Conservation (phyloP, 805 yeast genomes). For the Candida succiphila region DNA sequence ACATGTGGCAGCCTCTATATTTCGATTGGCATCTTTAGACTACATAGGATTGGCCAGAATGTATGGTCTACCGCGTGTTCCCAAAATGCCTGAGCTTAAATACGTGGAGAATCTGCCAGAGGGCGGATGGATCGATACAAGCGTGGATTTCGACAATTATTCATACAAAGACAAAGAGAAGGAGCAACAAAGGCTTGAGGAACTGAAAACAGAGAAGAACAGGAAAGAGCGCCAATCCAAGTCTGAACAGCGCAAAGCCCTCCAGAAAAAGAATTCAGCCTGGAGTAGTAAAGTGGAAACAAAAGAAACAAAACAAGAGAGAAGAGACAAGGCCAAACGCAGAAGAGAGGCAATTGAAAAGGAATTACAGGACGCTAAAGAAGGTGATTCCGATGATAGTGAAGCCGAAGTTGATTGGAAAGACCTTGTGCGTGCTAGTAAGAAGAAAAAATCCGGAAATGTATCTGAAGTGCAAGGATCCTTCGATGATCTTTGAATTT, state of each 20-base stretch:
- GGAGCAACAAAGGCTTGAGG: constrained; percentile 54
- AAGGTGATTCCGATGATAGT: constrained; percentile 26
- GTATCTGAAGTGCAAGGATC: constrained; percentile 37
- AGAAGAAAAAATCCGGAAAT: constrained; percentile 37
- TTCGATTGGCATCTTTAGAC: constrained; percentile 64
- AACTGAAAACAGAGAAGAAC: constrained; percentile 36
- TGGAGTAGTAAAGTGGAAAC: constrained; percentile 70
- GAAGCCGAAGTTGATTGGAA: constrained; percentile 78
- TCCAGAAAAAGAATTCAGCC: constrained; percentile 47
- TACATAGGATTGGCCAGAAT: constrained; percentile 61
- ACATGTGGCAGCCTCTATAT: constrained; percentile 82
- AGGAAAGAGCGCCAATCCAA: constrained; percentile 25
- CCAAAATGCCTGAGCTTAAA: constrained; percentile 87
- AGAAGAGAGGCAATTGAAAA: constrained; percentile 61
- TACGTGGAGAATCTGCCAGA: constrained; percentile 45
- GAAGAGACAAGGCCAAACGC: constrained; percentile 61
- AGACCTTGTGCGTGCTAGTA: constrained; percentile 57
- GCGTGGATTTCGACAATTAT: constrained; percentile 59
- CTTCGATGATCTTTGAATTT: constrained; percentile 45
- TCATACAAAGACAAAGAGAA: constrained; percentile 53
- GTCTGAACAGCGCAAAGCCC: constrained; percentile 32
- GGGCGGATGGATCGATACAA: constrained; percentile 63
- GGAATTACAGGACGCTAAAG: constrained; percentile 32
- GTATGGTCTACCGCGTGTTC: constrained; percentile 76
- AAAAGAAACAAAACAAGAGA: constrained; percentile 49